Evolutionary conservation across 768 basidiomycete genomes (phyloP), one percentile per base, ranked within the genome.

Genomic region (Lactarius trivialis): DNA sequence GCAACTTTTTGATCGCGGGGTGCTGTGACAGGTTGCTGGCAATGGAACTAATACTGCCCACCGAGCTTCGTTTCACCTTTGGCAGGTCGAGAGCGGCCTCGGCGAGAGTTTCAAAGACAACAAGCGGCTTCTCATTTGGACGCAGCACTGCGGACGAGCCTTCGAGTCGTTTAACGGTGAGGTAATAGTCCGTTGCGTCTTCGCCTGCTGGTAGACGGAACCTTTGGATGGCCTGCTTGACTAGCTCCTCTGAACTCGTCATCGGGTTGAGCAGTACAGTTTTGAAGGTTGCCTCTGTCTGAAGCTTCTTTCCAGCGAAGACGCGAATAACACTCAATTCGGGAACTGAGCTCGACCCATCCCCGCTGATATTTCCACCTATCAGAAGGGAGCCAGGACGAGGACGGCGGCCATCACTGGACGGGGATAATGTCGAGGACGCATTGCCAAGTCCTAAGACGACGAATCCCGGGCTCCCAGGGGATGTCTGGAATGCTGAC

Each of bases 271-370:
- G 81, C 19, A 98, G 76, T 1, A 96, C 97, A 7, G 97, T 98
- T 78, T 98, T 98, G 82, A 99, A 99, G 6, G 96, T 97, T 2
- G 94, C 93, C 68, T 98, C 95, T 0, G 93, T 92, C 71, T 93
- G 86, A 65, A 98, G 72, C 67, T 91, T 81, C 67, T 88, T 85
- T 32, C 96, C 97, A 0, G 96, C 95, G 70, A 99, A 99, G 41
- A 99, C 85, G 28, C 97, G 90, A 55, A 99, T 87, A 64, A 99
- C 97, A 68, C 89, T 97, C 59, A 99, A 82, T 58, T 94, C 87
- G 0, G 90, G 91, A 4, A 90, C 83, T 7, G 78, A 78, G 0
- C 81, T 76, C 2, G 83, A 83, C 60, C 84, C 82, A 7, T 81
- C 85, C 68, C 89, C 85, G 69, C 81, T 76, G 28, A 82, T 72